Base-by-base conservation (phyloP, 768 basidiomycete species). In the Trametes gibbosa region DNA sequence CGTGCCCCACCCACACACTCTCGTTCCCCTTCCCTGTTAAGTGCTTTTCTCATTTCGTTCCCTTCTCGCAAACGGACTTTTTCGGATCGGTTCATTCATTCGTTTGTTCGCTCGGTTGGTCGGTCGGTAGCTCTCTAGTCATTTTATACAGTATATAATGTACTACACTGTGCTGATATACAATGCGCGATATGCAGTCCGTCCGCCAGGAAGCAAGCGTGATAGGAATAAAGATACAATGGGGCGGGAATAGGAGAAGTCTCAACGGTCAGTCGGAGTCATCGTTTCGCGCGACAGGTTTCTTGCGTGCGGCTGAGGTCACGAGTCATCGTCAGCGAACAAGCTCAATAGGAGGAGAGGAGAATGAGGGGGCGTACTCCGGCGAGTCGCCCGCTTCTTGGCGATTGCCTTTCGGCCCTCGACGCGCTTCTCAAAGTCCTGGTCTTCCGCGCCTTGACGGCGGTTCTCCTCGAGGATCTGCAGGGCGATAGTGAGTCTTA, bases 391-490 rank as follows among this genome's bases (percentile, higher is more conserved):
- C 19, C 79, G 76, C 69, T 87, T 91, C 73, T 85, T 90, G 3
- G 91, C 90, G 5, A 86, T 89, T 53, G 88, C 81, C 51, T 82
- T 92, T 79, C 92, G 94, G 57, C 85, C 84, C 67, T 89, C 81
- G 14, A 91, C 93, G 29, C 90, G 84, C 65, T 89, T 90, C 75
- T 95, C 91, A 23, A 97, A 80, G 21, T 86, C 95, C 59, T 95
- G 86, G 64, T 98, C 95, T 71, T 96, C 95, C 60, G 87, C 84
- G 3, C 97, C 97, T 72, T 96, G 92, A 3, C 80, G 78, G 61
- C 81, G 85, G 69, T 90, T 82, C 64, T 93, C 89, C 19, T 91
- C 87, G 6, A 98, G 79, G 29, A 95, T 95, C 92, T 95, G 61
- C 16, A 8, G 27, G 16, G 14, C 29, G 29, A n/a, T n/a, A n/a